Evolutionary conservation across 2,329 filamentous ascomycete genomes (phyloP), one percentile per base, ranked within the genome.

Genomic region (Colletotrichum tropicale): DNA sequence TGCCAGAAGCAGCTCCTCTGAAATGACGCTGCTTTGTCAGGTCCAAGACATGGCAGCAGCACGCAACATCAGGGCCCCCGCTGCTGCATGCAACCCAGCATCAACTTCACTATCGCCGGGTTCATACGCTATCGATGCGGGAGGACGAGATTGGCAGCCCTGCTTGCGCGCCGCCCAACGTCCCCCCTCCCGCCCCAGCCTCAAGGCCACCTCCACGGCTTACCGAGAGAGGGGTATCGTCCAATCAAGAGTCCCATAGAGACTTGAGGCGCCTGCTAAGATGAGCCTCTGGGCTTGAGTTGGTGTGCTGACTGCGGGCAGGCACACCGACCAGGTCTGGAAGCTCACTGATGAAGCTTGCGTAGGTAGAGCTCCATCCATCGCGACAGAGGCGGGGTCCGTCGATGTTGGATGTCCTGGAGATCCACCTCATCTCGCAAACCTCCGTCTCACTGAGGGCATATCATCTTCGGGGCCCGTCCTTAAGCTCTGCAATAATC

Each of bases 241-340:
- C 70, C 34, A 75, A 68, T 75, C 73, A 73, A 9, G n/a, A 56
- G 4, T 2, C 18, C 58, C 8, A 15, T 8, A 2, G 8, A 34
- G 3, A 24, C 10, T 5, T 30, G 62, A 64, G 69, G 64, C 69
- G 38, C 30, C 21, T 68, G 73, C 73, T 68, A 65, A 68, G 28
- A 74, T 24, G 68, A 71, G 72, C 72, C 61, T 69, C 72, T 48
- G 56, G 55, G 38, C 43, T 32, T 56, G 43, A 72, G 55, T 64
- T 68, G 70, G 73, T 68, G 73, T 75, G 73, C 69, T 75, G 64
- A 65, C 73, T 21, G 64, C 64, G 62, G 38, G 43, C 26, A 24
- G 62, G 65, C 56, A 70, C 24, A 38, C 32, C 55, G 18, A 68
- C 32, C 26, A 36, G 60, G 34, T 55, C 69, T 71, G 26, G 58